Evolutionary conservation across 495 filamentous ascomycete genomes (phyloP).

Genomic region (Penicillium lagena): DNA sequence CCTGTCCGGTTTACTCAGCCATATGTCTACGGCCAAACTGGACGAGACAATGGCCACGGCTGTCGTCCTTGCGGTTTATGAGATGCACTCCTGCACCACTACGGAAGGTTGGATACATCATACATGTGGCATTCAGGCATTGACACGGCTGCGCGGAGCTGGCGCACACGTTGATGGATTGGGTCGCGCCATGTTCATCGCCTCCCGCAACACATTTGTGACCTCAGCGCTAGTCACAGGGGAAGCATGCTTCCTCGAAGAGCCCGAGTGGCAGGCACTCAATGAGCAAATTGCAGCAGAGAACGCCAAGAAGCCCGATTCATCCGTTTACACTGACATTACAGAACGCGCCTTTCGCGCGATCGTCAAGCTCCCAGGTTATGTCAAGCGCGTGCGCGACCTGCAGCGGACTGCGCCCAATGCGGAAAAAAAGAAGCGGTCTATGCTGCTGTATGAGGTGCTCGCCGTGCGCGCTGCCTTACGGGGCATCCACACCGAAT

Average conservation of each 20-base stretch:
- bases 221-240: conserved; percentile 19
- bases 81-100: conserved; percentile 27
- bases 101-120: conserved; percentile 28
- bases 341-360: conserved; percentile 22
- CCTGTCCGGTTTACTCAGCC: conserved; percentile 7
- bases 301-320: conserved; percentile 22
- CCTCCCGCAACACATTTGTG: conserved; percentile 27
- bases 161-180: conserved; percentile 23
- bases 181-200: conserved; percentile 23
- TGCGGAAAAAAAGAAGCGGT: conserved; percentile 2
- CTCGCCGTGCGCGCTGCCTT: conserved; percentile 17
- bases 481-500: conserved; percentile 20
- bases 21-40: conserved; percentile 16
- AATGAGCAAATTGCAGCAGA: conserved; percentile 21
- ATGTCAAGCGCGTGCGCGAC: conserved; percentile 17
- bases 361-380: conserved; percentile 19
- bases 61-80: conserved; percentile 27
- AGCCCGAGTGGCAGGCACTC: conserved; percentile 28
- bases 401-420: conserved; percentile 1
- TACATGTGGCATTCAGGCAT: conserved; percentile 26
- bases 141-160: conserved; percentile 28
- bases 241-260: conserved; percentile 25
- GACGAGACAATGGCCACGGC: conserved; percentile 22
- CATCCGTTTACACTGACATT: conserved; percentile 22
- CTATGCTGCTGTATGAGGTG: conserved; percentile 10